phyloP scores from a whole-genome alignment of 2,329 filamentous ascomycete species.

The Huntiella omanensis region DNA sequence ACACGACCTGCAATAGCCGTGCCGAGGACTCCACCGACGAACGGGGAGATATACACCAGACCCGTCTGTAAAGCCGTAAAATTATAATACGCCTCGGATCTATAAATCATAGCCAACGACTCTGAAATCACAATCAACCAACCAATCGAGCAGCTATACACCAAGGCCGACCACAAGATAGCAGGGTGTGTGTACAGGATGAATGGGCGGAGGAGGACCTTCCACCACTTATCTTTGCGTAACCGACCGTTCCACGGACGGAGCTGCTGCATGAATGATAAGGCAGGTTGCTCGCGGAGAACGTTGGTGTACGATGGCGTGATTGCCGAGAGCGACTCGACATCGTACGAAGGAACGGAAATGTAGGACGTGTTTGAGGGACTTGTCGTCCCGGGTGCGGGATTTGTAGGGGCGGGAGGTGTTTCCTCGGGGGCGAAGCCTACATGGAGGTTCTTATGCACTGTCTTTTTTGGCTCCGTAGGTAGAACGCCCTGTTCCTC shows the following conservation, averaged over 20 bases:
- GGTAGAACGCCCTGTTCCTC: neutral
- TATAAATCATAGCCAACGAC: conserved; percentile 64
- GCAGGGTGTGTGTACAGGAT: conserved; percentile 75
- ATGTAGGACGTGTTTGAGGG: neutral
- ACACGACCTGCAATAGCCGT: conserved; percentile 48
- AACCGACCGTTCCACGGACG: conserved; percentile 63
- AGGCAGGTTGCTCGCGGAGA: conserved; percentile 45
- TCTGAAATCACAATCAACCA: conserved; percentile 89
- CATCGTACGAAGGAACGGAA: conserved; percentile 9
- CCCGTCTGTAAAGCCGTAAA: conserved; percentile 69
- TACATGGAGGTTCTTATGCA: conserved; percentile 17
- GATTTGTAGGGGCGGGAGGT: neutral
- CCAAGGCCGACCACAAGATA: conserved; percentile 69
- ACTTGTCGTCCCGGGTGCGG: neutral
- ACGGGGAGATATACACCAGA: conserved; percentile 76
- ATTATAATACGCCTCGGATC: conserved; percentile 49
- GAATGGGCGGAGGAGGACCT: conserved; percentile 61
- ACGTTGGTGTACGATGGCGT: conserved; percentile 46
- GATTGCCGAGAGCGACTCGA: conserved; percentile 6
- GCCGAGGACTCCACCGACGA: conserved; percentile 72
- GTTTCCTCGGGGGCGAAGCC: conserved; percentile 16
- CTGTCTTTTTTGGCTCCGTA: neutral
- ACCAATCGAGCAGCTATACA: conserved; percentile 76
- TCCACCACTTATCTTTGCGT: conserved; percentile 58
- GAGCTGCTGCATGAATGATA: conserved; percentile 57